These are phyloP conservation scores for Fusarium palustre DNA, from an alignment of 2,329 filamentous ascomycete genomes.

Conservation along the genomic window DNA sequence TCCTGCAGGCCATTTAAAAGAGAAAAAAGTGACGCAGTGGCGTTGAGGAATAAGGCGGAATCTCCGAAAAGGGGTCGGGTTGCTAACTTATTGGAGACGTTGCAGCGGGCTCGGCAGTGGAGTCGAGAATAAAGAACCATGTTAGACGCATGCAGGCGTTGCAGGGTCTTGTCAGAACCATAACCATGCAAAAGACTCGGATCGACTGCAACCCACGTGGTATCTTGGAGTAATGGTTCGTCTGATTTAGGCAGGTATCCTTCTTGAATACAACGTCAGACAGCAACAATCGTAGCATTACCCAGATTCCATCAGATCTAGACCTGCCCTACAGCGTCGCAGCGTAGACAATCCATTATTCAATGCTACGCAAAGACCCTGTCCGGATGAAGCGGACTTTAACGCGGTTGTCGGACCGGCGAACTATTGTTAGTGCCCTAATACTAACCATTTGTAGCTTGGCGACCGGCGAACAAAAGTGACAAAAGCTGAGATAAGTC, in stretches of 20 bases:
- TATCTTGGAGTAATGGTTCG: not conserved
- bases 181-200: not conserved
- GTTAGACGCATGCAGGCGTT: not conserved
- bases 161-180: not conserved
- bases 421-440: not conserved
- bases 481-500: not conserved
- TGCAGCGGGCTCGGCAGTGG: constrained; percentile 11
- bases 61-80: constrained; percentile 15
- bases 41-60: not conserved
- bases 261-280: not conserved
- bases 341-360: not conserved
- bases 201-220: not conserved
- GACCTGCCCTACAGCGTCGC: not conserved
- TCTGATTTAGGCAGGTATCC: not conserved
- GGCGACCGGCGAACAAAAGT: not conserved
- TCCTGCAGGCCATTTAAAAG: constrained; percentile 7
- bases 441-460: not conserved
- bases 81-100: constrained; percentile 7
- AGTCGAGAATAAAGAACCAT: not conserved
- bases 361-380: not conserved
- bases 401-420: not conserved
- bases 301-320: not conserved
- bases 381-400: not conserved
- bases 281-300: not conserved
- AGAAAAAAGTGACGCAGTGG: not conserved